These are phyloP conservation scores for Populus tomentosa DNA, from an alignment of 441 rosid species.

Conservation along the genomic window DNA sequence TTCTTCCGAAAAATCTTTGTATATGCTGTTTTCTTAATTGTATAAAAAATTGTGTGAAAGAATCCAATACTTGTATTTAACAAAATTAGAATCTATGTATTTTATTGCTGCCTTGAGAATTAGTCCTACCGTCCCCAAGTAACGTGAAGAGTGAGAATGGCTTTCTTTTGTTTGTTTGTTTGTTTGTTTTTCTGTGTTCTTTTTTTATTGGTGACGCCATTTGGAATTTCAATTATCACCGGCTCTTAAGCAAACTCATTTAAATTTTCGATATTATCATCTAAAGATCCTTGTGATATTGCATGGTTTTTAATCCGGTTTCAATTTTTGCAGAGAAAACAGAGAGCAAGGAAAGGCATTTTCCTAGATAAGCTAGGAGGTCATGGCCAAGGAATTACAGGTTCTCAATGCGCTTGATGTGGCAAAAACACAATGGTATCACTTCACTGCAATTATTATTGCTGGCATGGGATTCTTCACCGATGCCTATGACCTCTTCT, in stretches of 20 bases:
- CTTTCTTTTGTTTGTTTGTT: background rate
- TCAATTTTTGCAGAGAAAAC: slow-evolving; percentile 3
- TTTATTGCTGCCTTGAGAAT: background rate
- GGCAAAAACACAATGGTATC: slow-evolving; percentile 87
- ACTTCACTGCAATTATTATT: slow-evolving; percentile 66
- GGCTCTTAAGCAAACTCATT: background rate
- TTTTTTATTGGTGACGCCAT: background rate
- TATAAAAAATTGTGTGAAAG: background rate
- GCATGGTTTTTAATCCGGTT: background rate
- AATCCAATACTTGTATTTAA: background rate
- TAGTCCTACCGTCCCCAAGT: background rate
- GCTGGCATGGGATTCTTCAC: slow-evolving; percentile 94
- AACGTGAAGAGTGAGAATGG: background rate
- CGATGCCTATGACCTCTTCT: slow-evolving; percentile 78
- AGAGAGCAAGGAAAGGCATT: background rate
- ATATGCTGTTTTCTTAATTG: background rate
- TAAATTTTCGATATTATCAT: background rate
- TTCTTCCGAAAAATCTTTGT: background rate
- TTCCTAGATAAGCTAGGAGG: background rate
- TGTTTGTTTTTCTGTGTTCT: background rate
- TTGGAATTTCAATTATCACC: background rate
- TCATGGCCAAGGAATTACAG: slow-evolving; percentile 47
- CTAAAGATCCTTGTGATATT: background rate
- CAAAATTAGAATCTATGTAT: background rate
- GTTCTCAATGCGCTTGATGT: slow-evolving; percentile 76